Evolutionary conservation across 768 basidiomycete genomes (phyloP).

Genomic region (Rhodosporidiobolus odoratus): DNA sequence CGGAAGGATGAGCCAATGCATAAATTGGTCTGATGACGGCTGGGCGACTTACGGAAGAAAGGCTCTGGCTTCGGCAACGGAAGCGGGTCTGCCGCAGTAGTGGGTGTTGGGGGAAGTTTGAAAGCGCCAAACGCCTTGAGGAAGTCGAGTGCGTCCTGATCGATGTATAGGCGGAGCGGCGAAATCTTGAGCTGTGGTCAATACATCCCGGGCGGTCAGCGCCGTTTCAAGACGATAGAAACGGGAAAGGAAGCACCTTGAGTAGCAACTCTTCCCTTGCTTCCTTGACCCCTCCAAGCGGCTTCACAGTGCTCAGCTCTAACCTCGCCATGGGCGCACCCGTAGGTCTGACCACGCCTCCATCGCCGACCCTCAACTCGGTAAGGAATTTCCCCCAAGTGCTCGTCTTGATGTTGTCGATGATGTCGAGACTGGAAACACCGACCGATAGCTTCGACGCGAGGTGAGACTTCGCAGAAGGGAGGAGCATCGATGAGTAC

Average conservation of each 20-base stretch:
- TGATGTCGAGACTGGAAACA: conserved; percentile 71
- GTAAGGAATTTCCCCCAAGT: conserved; percentile 98
- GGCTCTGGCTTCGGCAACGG: conserved; percentile 57
- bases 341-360: conserved; percentile 82
- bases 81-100: conserved; percentile 15
- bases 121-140: conserved; percentile 94
- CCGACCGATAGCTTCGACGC: conserved; percentile 65
- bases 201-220: too few species aligned
- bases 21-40: not conserved
- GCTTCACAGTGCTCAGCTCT: conserved; percentile 68
- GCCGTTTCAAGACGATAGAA: too few species aligned
- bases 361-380: conserved; percentile 71
- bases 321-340: conserved; percentile 89
- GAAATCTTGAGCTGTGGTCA: conserved; percentile 70
- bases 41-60: conserved; percentile 62
- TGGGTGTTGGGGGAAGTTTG: conserved; percentile 54
- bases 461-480: conserved; percentile 49
- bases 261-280: conserved; percentile 55
- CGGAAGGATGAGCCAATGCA: not conserved
- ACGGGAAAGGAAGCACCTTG: conserved; percentile 1
- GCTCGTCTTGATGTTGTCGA: conserved; percentile 96
- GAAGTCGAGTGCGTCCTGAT: conserved; percentile 98
- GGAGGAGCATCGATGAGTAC: not conserved
- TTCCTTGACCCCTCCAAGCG: conserved; percentile 55
- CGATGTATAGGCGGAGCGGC: conserved; percentile 85